A percentile compares a stretch with the other conserved stretches of the same genome.
Evolutionary conservation across 148 eudicot genomes (phyloP).

Genomic region (Spergularia bocconei): DNA sequence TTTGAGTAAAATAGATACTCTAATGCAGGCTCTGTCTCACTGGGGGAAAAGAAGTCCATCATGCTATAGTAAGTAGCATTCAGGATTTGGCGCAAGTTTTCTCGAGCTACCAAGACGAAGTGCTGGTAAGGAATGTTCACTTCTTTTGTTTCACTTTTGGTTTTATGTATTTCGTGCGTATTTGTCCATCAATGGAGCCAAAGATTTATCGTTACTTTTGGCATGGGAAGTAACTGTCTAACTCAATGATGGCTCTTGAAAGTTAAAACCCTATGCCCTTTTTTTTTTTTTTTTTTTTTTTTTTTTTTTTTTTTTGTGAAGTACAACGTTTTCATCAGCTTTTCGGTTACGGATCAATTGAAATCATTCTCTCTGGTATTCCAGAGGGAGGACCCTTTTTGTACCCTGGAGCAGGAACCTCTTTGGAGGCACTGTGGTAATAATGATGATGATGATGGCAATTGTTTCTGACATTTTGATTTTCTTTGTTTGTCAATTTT

Average conservation of each 20-base stretch:
- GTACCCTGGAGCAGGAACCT: not conserved
- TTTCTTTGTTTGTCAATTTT: not conserved
- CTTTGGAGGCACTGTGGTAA: slow-evolving; percentile 2
- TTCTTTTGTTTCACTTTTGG: not conserved
- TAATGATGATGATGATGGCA: slow-evolving; percentile 6
- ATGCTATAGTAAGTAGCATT: slow-evolving; percentile 91
- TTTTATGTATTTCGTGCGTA: slow-evolving; percentile 2
- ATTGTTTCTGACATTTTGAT: not conserved
- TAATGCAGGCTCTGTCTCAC: slow-evolving; percentile 82
- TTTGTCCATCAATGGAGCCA: not conserved
- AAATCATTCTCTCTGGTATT: not conserved
- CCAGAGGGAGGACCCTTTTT: not conserved
- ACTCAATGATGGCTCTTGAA: not conserved
- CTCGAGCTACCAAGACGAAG: slow-evolving; percentile 89
- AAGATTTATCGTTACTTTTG: not conserved
- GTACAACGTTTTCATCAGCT: not conserved
- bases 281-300: not conserved
- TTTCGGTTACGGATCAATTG: not conserved
- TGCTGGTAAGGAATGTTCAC: slow-evolving; percentile 51
- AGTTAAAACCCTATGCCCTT: not conserved
- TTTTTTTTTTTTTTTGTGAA: not conserved
- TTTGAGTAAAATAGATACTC: slow-evolving; percentile 15
- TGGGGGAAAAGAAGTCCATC: slow-evolving; percentile 94
- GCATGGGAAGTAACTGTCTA: not conserved
- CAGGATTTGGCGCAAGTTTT: slow-evolving; percentile 92